A percentile compares a stretch with the other conserved stretches of the same genome.
phyloP scores from a whole-genome alignment of 305 asterid genomes.

The Fraxinus velutina region DNA sequence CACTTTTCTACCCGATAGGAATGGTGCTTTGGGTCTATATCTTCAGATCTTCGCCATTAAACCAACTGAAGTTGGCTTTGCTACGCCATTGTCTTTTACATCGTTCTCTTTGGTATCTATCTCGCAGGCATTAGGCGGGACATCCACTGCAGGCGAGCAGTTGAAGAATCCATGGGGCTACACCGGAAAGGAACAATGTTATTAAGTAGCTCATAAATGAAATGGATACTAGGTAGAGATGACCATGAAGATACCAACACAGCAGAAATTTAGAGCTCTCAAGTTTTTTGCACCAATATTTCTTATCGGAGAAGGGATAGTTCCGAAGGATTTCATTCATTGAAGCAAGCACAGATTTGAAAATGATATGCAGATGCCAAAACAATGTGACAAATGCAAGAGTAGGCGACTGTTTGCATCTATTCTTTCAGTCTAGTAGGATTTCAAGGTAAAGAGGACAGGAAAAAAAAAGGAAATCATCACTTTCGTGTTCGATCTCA shows the following conservation, averaged over 20 bases:
- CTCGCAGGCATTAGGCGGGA: conserved; percentile 70
- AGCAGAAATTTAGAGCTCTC: background rate
- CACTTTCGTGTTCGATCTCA: background rate
- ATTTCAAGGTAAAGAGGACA: background rate
- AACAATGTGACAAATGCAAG: background rate
- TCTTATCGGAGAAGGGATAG: background rate
- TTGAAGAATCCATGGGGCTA: conserved; percentile 98
- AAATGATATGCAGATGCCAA: background rate
- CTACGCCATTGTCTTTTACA: conserved; percentile 49
- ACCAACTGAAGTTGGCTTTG: conserved; percentile 46
- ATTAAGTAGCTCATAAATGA: background rate
- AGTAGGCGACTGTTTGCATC: background rate
- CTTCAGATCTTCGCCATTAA: conserved; percentile 73
- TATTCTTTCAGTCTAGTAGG: background rate
- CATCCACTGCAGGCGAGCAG: conserved; percentile 94
- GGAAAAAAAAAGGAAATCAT: background rate
- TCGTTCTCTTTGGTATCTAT: conserved; percentile 63
- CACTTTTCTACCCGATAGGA: background rate
- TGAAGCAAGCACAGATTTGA: background rate
- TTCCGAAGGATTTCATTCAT: background rate
- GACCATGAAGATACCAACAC: background rate
- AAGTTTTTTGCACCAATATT: background rate
- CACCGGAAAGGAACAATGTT: conserved; percentile 21
- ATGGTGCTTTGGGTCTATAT: background rate
- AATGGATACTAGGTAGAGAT: background rate